A percentile compares a stretch with the other conserved stretches of the same genome.
Evolutionary conservation across 2,329 filamentous ascomycete species (phyloP).

Genomic region (Leptodontidium sp.): DNA sequence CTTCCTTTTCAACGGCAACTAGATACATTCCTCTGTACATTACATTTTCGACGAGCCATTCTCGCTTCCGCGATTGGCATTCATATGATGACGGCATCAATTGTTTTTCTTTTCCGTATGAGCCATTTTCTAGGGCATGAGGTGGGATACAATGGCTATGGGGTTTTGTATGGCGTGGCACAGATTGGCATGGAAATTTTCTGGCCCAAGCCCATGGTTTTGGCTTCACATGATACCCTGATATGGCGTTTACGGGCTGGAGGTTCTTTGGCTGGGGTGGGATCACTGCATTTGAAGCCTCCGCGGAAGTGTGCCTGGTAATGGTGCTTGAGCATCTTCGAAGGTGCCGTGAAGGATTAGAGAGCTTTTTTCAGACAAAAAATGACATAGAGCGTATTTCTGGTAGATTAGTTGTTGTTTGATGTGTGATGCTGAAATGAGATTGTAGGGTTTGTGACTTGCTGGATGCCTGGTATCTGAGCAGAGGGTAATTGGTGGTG

Average conservation of each 20-base stretch:
- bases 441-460: too few species aligned
- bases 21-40: background rate
- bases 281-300: slow-evolving; percentile 3
- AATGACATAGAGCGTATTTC: slow-evolving; percentile 43
- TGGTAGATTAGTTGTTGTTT: too few species aligned
- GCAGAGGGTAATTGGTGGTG: too few species aligned
- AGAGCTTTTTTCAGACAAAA: background rate
- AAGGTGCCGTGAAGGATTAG: background rate
- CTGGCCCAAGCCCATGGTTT: background rate
- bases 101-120: background rate
- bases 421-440: too few species aligned
- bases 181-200: background rate
- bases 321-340: background rate
- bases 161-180: background rate
- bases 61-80: background rate
- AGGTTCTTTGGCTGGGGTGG: background rate
- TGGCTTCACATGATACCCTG: slow-evolving; percentile 14
- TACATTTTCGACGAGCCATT: background rate
- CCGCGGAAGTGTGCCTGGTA: background rate
- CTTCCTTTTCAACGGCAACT: slow-evolving; percentile 38
- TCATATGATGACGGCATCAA: background rate
- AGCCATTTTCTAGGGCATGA: slow-evolving; percentile 16
- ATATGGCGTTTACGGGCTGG: slow-evolving; percentile 6
- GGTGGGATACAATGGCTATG: slow-evolving; percentile 3
- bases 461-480: too few species aligned